These are phyloP conservation scores for Fusarium chuoi DNA, from an alignment of 2,329 filamentous ascomycete species.

Conservation along the genomic window DNA sequence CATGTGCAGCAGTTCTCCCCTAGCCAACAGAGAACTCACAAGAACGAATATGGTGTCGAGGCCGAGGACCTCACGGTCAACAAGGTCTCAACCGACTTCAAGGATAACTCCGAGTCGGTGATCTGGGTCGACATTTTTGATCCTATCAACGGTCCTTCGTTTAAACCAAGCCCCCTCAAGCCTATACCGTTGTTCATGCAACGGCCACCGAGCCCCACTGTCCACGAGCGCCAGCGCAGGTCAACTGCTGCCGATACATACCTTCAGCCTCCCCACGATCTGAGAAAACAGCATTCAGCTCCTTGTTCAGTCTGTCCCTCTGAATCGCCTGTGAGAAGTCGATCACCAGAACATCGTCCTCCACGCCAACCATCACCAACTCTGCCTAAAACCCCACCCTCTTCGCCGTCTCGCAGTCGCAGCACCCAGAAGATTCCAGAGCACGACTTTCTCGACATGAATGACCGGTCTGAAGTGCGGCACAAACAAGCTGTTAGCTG, in stretches of 20 bases:
- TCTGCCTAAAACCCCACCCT: background rate
- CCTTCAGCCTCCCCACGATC: conserved; percentile 12
- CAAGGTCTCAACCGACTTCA: conserved; percentile 23
- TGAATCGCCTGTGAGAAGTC: background rate
- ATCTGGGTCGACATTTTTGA: conserved; percentile 64
- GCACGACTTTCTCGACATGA: background rate
- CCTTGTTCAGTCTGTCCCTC: conserved; percentile 6
- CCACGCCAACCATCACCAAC: background rate
- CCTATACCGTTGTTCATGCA: conserved; percentile 62
- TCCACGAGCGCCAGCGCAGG: conserved; percentile 6
- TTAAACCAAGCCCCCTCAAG: conserved; percentile 61
- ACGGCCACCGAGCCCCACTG: conserved; percentile 36
- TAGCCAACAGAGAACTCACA: background rate
- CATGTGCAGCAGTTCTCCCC: background rate
- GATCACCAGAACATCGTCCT: background rate
- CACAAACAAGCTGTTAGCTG: conserved; percentile 32
- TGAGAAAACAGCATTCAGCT: conserved; percentile 13
- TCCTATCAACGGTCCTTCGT: conserved; percentile 58
- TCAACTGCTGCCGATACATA: conserved; percentile 19
- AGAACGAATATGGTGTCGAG: conserved; percentile 5
- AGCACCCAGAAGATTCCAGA: background rate
- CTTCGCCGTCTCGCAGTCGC: background rate
- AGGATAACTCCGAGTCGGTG: conserved; percentile 45
- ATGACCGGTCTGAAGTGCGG: conserved; percentile 9
- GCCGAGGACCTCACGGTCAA: conserved; percentile 3